Evolutionary conservation across 2,329 filamentous ascomycete genomes (phyloP).

Genomic region (Verticillium longisporum): DNA sequence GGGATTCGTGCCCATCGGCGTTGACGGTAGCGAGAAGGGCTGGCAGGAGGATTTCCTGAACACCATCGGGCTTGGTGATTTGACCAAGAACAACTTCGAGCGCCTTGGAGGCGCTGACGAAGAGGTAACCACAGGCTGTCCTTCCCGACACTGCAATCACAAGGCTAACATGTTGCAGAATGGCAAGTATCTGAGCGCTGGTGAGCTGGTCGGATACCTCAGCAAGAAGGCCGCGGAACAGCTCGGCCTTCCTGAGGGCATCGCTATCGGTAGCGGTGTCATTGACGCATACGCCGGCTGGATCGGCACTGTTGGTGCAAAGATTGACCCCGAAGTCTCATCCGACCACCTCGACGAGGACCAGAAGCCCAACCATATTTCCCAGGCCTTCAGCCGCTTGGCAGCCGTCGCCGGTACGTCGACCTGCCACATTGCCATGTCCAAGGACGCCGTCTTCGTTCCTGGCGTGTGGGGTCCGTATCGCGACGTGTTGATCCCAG

Average conservation of each 20-base stretch:
- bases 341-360: conserved; percentile 60
- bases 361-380: conserved; percentile 73
- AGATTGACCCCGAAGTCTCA: conserved; percentile 61
- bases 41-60: conserved; percentile 95
- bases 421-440: conserved; percentile 96
- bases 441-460: conserved; percentile 85
- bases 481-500: conserved; percentile 83
- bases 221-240: conserved; percentile 77
- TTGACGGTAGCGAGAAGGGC: conserved; percentile 93
- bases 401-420: conserved; percentile 95
- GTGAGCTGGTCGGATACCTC: conserved; percentile 80
- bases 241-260: conserved; percentile 77
- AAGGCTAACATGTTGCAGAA: conserved; percentile 52
- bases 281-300: conserved; percentile 98
- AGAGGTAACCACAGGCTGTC: conserved; percentile 64
- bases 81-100: conserved; percentile 81
- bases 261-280: conserved; percentile 90
- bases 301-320: conserved; percentile 98
- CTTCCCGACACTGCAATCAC: conserved; percentile 17
- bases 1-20: conserved; percentile 91
- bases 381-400: conserved; percentile 85
- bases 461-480: conserved; percentile 97
- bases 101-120: conserved; percentile 91
- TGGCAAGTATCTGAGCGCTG: conserved; percentile 83
- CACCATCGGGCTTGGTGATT: conserved; percentile 77